Conservation (phyloP, 1,284 basidiomycete genomes). For the Malassezia japonica region DNA sequence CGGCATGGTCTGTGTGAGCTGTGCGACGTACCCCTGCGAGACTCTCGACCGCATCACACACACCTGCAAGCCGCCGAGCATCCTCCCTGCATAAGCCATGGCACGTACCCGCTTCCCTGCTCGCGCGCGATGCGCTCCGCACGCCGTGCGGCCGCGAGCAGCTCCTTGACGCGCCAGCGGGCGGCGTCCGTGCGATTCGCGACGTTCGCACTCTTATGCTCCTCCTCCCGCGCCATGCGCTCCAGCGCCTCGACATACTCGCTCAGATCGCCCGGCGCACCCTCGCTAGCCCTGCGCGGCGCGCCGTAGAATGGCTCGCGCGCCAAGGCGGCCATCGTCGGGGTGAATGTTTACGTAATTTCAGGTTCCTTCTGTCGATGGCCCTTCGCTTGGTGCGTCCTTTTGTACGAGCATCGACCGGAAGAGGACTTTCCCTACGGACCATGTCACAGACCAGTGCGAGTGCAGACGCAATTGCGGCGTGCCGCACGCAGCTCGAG, state of each 20-base stretch:
- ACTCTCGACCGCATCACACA: not conserved
- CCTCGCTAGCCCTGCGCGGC: not conserved
- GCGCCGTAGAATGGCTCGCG: not conserved
- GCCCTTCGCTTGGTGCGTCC: slow-evolving; percentile 4
- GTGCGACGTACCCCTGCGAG: not conserved
- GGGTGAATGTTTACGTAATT: not conserved
- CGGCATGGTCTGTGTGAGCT: not conserved
- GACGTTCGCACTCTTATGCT: not conserved
- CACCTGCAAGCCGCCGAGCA: not conserved
- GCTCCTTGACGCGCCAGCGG: slow-evolving; percentile 5
- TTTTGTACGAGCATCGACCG: slow-evolving; percentile 6
- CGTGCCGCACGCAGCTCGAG: slow-evolving; percentile 16
- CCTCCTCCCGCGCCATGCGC: not conserved
- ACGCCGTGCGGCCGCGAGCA: slow-evolving; percentile 1
- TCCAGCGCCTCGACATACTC: slow-evolving; percentile 6
- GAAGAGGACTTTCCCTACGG: no score
- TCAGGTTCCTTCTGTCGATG: slow-evolving; percentile 6
- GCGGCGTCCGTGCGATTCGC: not conserved
- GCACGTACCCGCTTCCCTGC: no score
- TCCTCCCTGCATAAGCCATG: no score
- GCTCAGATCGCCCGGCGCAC: not conserved
- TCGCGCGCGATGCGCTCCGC: slow-evolving; percentile 5
- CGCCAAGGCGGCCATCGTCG: not conserved
- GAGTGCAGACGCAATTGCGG: slow-evolving; percentile 4
- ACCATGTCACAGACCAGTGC: slow-evolving; percentile 6